phyloP scores from a whole-genome alignment of 1,139 yeast genomes.

The Kluyveromyces sp. region DNA sequence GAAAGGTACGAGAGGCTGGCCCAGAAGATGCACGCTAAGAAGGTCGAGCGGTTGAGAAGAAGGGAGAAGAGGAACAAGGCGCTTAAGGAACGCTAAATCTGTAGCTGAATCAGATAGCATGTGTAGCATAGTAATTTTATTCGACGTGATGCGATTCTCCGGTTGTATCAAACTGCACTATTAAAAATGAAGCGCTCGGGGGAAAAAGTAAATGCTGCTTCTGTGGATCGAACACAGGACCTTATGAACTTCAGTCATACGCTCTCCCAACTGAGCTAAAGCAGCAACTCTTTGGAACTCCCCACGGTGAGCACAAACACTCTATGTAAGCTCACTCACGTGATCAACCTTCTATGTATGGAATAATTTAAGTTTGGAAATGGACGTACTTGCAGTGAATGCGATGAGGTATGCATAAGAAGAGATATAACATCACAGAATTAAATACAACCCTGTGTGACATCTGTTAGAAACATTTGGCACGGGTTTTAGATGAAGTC shows the following conservation, averaged over 20 bases:
- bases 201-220: slow-evolving; percentile 48
- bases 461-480: too few species aligned
- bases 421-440: too few species aligned
- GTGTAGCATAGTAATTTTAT: background rate
- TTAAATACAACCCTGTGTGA: too few species aligned
- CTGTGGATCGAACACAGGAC: slow-evolving; percentile 92
- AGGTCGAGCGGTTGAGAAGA: slow-evolving; percentile 70
- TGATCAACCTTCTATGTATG: too few species aligned
- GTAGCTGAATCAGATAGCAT: slow-evolving; percentile 30
- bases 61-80: slow-evolving; percentile 77
- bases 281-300: slow-evolving; percentile 11
- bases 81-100: slow-evolving; percentile 59
- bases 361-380: too few species aligned
- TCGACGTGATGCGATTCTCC: too few species aligned
- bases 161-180: too few species aligned
- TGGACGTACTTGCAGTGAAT: too few species aligned
- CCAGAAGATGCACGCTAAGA: slow-evolving; percentile 68
- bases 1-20: slow-evolving; percentile 69
- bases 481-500: background rate
- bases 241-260: slow-evolving; percentile 49
- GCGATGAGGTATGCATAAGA: too few species aligned
- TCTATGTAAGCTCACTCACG: too few species aligned
- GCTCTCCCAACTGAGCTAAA: slow-evolving; percentile 27
- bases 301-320: too few species aligned
- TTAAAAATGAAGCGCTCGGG: too few species aligned